A percentile compares a stretch with the other conserved stretches of the same genome.
Conservation (phyloP, 129 eudicot genomes). For the Pulicaria dysenterica region DNA sequence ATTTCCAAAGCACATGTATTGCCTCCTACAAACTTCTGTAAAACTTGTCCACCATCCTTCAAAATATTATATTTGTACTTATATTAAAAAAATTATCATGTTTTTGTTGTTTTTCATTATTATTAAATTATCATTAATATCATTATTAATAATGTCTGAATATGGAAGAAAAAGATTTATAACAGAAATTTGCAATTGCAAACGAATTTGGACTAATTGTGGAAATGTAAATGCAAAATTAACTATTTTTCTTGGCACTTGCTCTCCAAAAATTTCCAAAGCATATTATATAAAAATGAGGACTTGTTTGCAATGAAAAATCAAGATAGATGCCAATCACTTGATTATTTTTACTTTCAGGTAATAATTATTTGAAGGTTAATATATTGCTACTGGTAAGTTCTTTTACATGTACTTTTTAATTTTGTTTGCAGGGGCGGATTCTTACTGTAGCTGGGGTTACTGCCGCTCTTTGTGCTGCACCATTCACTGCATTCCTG, state of each 20-base stretch:
- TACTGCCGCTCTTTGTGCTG: constrained; percentile 76
- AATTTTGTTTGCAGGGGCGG: constrained; percentile 55
- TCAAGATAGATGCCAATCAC: neutral
- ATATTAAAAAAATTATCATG: no score
- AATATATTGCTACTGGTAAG: neutral
- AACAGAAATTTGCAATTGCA: neutral
- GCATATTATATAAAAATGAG: neutral
- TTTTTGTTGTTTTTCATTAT: no score
- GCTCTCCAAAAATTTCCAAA: neutral
- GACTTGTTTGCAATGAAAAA: neutral
- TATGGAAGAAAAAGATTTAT: neutral
- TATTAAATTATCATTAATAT: no score
- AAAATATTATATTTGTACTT: neutral
- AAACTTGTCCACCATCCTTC: neutral
- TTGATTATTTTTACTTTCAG: neutral
- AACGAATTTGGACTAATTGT: constrained; percentile 2
- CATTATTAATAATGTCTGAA: neutral
- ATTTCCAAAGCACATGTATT: constrained; percentile 1
- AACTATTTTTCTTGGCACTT: neutral
- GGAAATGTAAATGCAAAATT: constrained; percentile 4
- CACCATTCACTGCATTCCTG: constrained; percentile 63
- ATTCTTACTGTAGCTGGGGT: constrained; percentile 85
- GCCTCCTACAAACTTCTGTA: neutral
- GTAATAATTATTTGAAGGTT: neutral
- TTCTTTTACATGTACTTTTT: neutral